Evolutionary conservation across 148 eudicot genomes (phyloP).

Genomic region (Heliamphora exappendiculata): DNA sequence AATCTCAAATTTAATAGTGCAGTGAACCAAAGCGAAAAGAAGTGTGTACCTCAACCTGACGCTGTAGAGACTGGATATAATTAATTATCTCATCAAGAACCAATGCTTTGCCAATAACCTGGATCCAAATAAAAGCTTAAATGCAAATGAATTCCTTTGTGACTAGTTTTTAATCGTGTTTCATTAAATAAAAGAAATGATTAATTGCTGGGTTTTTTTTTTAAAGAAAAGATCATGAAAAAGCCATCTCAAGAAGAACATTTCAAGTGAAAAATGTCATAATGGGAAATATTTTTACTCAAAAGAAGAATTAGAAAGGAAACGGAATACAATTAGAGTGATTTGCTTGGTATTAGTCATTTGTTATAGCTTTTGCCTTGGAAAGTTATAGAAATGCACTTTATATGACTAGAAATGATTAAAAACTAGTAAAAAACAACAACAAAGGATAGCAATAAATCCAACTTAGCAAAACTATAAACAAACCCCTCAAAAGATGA

Average conservation of each 20-base stretch:
- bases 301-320: too few species aligned
- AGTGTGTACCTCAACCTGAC: constrained; percentile 77
- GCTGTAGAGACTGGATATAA: constrained; percentile 88
- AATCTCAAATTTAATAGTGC: not conserved
- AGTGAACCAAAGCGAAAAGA: constrained; percentile 1
- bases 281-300: too few species aligned
- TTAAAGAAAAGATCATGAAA: not conserved
- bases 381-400: not conserved
- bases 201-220: too few species aligned
- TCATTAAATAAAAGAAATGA: too few species aligned
- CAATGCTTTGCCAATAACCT: constrained; percentile 92
- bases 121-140: too few species aligned
- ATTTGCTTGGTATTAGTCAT: not conserved
- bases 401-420: not conserved
- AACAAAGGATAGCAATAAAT: not conserved
- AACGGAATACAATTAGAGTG: not conserved
- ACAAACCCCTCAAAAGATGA: not conserved
- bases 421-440: not conserved
- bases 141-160: too few species aligned
- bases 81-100: constrained; percentile 96
- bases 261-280: too few species aligned
- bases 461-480: not conserved
- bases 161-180: too few species aligned
- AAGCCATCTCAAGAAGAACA: too few species aligned
- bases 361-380: not conserved